These are phyloP conservation scores for Plasmodium vinckei DNA, from an alignment of 169 alveolate species.

Conservation along the genomic window DNA sequence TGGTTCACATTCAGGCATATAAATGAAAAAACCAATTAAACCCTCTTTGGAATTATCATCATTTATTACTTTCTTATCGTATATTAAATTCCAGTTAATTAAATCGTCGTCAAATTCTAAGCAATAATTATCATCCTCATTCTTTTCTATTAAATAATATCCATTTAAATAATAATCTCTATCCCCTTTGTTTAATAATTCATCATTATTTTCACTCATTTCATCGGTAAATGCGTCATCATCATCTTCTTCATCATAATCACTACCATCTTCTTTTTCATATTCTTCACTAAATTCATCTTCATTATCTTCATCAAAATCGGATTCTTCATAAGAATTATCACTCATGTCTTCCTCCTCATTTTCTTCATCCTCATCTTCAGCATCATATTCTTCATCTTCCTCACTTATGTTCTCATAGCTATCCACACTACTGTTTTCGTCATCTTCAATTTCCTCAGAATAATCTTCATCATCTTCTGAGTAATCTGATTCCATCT, in stretches of 20 bases:
- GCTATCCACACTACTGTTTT: neutral
- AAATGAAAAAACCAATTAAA: conserved; percentile 63
- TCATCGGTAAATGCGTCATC: conserved; percentile 16
- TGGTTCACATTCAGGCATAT: conserved; percentile 74
- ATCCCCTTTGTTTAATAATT: conserved; percentile 13
- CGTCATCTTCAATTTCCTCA: neutral
- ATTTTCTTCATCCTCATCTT: conserved; percentile 33
- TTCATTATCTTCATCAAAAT: conserved; percentile 4
- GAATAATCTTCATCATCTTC: conserved; percentile 8
- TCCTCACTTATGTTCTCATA: neutral
- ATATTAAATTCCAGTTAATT: conserved; percentile 60
- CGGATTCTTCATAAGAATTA: neutral
- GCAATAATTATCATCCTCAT: conserved; percentile 26
- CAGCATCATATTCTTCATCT: conserved; percentile 16
- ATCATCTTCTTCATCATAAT: conserved; percentile 2
- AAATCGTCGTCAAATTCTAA: conserved; percentile 57
- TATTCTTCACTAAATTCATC: conserved; percentile 7
- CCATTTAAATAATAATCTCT: conserved; percentile 42
- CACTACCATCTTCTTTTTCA: conserved; percentile 32
- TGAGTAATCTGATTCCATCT: neutral
- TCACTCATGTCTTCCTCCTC: conserved; percentile 16
- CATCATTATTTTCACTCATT: conserved; percentile 30
- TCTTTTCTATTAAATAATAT: conserved; percentile 62
- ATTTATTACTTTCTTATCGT: conserved; percentile 55
- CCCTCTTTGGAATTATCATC: conserved; percentile 62